These are phyloP conservation scores for Collariella sp. DNA, from an alignment of 495 filamentous ascomycete species.

Conservation along the genomic window DNA sequence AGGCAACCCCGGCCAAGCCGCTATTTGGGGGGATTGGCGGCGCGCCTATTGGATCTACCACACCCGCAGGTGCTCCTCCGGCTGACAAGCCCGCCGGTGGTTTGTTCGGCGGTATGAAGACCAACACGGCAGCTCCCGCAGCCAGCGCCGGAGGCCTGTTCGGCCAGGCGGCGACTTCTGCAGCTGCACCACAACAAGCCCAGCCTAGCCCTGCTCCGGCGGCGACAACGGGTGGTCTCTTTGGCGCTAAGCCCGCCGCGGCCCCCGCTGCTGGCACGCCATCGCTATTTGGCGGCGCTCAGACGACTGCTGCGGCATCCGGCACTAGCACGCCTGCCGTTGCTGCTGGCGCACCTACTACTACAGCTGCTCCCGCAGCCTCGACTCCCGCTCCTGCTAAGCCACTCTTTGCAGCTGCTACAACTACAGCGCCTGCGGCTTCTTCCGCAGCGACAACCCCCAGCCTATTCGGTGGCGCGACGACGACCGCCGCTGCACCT, in stretches of 20 bases:
- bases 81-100: constrained; percentile 17
- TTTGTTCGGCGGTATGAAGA: constrained; percentile 11
- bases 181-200: constrained; percentile 3
- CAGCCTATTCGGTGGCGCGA: constrained; percentile 17
- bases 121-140: constrained; percentile 9
- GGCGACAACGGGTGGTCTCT: constrained; percentile 14
- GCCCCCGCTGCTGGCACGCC: neutral
- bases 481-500: neutral
- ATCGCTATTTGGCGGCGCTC: constrained; percentile 14
- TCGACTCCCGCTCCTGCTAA: constrained; percentile 11
- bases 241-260: neutral
- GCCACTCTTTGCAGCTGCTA: constrained; percentile 3
- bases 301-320: neutral
- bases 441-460: constrained; percentile 12
- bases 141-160: constrained; percentile 5
- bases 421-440: constrained; percentile 11
- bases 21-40: constrained; percentile 19
- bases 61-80: constrained; percentile 27
- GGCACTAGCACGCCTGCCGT: constrained; percentile 1
- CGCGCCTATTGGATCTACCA: constrained; percentile 27
- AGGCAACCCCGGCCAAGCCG: constrained; percentile 26
- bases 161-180: constrained; percentile 12
- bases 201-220: neutral
- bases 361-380: neutral
- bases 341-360: neutral